Evolutionary conservation across 2,329 filamentous ascomycete species (phyloP), one percentile per base, ranked within the genome.

Genomic region (Fusarium tupiense): DNA sequence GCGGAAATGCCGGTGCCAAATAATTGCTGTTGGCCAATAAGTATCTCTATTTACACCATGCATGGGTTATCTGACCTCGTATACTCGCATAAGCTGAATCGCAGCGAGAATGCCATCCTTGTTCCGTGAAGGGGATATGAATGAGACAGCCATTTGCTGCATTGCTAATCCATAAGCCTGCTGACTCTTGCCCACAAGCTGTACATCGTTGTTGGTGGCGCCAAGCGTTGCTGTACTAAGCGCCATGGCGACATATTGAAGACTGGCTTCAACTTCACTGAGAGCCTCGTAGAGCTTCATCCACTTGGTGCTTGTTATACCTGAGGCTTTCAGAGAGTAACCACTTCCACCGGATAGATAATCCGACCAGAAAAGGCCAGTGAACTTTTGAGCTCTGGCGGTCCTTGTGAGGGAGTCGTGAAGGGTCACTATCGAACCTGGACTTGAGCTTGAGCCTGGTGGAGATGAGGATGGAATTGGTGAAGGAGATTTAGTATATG

Each of bases 211-310:
- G 2, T 62, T 64, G 0, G 24, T 68, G 0, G 69, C 53, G 0
- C 62, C 62, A 1, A 72, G 57, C 1, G 69, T 72, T 6, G 68
- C 62, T 1, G 68, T 72, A 7, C 69, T 72, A 3, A 72, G 17
- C 5, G 68, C 69, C 63, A 72, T 72, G 1, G 69, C 49, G 1
- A 72, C 37, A 14, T 68, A 72, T 13, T 53, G n/a, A 3, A 72
- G 53, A 26, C 62, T 44, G 1, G 68, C 46, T 4, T 72, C 69
- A 16, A 43, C 26, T 0, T 31, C 17, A 10, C 68, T 54, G 1
- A 72, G 11, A 0, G 22, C 10, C 8, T 72, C 57, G 1, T 68
- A 72, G 1, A 72, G 22, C 6, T 3, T 4, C 47, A 72, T 72
- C 35, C 63, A 53, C 7, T 57, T 69, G 0, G 59, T 19, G 1